phyloP scores from a whole-genome alignment of 2,329 filamentous ascomycete species.

The Rutstroemia sydowiana region DNA sequence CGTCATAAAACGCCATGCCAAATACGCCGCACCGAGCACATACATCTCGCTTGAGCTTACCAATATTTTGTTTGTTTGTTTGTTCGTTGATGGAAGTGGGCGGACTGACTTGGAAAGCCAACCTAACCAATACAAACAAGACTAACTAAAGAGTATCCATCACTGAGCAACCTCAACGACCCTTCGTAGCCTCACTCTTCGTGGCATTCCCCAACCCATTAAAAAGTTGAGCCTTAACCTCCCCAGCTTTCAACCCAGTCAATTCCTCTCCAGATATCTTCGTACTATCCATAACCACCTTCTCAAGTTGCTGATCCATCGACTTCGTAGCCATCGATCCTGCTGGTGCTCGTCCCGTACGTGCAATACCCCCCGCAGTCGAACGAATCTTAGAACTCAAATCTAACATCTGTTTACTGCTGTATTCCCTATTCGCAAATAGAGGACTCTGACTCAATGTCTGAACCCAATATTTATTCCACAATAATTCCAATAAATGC shows the following conservation, averaged over 20 bases:
- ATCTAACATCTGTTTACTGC: constrained; percentile 86
- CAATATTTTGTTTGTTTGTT: too few species aligned
- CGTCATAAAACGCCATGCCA: constrained; percentile 7
- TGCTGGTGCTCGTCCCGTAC: constrained; percentile 29
- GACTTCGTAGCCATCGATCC: constrained; percentile 14
- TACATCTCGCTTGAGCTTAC: constrained; percentile 1
- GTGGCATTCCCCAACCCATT: constrained; percentile 25
- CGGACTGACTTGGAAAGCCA: too few species aligned
- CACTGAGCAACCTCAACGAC: background rate
- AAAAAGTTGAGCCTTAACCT: constrained; percentile 45
- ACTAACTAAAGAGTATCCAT: background rate
- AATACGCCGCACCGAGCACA: too few species aligned
- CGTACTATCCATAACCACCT: constrained; percentile 48
- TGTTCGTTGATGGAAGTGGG: too few species aligned
- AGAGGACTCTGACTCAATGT: constrained; percentile 87
- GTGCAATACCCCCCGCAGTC: constrained; percentile 39
- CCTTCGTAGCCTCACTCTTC: background rate
- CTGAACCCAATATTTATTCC: constrained; percentile 99
- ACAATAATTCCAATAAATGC: constrained; percentile 78
- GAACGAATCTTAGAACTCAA: constrained; percentile 75
- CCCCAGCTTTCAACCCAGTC: constrained; percentile 34
- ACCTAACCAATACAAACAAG: too few species aligned
- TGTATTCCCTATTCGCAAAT: constrained; percentile 87
- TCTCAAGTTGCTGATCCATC: constrained; percentile 43
- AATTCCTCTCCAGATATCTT: constrained; percentile 49